Evolutionary conservation across 257 asterid species (phyloP).

Genomic region (Anisodus acutangulus): DNA sequence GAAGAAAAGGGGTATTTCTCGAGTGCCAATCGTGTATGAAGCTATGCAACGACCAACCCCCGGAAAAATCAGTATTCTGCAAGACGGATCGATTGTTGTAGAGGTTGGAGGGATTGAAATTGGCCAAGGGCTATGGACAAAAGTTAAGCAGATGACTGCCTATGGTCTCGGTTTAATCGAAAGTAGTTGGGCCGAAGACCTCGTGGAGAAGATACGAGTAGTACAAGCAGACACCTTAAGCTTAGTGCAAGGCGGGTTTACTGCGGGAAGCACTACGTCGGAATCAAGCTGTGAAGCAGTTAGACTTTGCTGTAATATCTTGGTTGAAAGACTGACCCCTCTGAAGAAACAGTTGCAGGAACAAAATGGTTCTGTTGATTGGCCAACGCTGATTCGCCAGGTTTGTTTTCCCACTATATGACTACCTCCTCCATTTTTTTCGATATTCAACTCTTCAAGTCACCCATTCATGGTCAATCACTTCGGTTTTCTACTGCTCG

Average conservation of each 20-base stretch:
- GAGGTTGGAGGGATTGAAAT: constrained; percentile 82
- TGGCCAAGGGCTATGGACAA: constrained; percentile 85
- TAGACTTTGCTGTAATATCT: constrained; percentile 59
- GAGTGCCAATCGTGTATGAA: constrained; percentile 59
- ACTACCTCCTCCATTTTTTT: neutral
- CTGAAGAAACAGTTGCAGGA: constrained; percentile 55
- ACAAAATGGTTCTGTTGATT: constrained; percentile 54
- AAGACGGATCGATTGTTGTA: constrained; percentile 68
- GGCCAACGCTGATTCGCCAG: constrained; percentile 62
- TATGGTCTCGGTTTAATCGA: constrained; percentile 57
- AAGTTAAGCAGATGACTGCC: constrained; percentile 71
- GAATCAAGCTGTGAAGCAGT: constrained; percentile 83
- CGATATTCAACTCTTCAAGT: neutral
- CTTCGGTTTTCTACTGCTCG: neutral
- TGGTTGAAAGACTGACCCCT: constrained; percentile 61
- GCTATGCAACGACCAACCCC: constrained; percentile 50
- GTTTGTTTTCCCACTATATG: constrained; percentile 37
- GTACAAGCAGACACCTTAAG: constrained; percentile 77
- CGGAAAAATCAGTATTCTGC: constrained; percentile 70
- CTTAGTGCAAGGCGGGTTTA: constrained; percentile 67
- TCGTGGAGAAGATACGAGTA: constrained; percentile 69
- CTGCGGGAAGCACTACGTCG: constrained; percentile 81
- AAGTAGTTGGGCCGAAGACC: constrained; percentile 52
- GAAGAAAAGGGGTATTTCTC: constrained; percentile 73
- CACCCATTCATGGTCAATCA: neutral